Conservation (phyloP, 805 yeast genomes). For the Jamesozyma jinghongensis region DNA sequence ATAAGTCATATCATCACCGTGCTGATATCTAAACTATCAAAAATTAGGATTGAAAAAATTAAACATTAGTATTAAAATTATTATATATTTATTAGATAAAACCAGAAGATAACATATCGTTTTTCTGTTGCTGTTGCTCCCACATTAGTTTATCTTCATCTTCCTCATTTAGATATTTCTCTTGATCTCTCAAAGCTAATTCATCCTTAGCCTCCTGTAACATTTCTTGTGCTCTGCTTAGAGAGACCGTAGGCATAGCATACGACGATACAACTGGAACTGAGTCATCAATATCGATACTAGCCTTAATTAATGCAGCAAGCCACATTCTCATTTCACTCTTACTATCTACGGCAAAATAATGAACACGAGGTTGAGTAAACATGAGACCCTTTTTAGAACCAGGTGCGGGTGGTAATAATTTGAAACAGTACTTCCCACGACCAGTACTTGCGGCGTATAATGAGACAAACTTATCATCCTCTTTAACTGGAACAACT, state of each 20-base stretch:
- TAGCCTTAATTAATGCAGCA: conserved; percentile 88
- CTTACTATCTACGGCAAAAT: conserved; percentile 84
- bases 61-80: background rate
- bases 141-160: conserved; percentile 27
- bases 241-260: conserved; percentile 84
- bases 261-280: conserved; percentile 92
- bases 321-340: conserved; percentile 94
- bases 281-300: conserved; percentile 87
- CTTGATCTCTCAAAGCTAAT: conserved; percentile 45
- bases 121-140: conserved; percentile 22
- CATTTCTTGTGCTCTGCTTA: conserved; percentile 78
- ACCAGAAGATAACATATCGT: conserved; percentile 4
- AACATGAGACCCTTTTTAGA: conserved; percentile 89
- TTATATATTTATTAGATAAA: background rate
- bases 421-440: conserved; percentile 83
- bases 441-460: conserved; percentile 90
- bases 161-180: conserved; percentile 23
- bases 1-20: background rate
- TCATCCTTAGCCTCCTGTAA: conserved; percentile 73
- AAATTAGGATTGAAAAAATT: no score
- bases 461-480: conserved; percentile 74
- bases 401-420: conserved; percentile 96
- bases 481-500: conserved; percentile 74
- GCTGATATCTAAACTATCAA: no score
- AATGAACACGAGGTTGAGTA: conserved; percentile 92